Evolutionary conservation across 352 stramenopile genomes (phyloP).

Genomic region (Thalassiosira exigua): DNA sequence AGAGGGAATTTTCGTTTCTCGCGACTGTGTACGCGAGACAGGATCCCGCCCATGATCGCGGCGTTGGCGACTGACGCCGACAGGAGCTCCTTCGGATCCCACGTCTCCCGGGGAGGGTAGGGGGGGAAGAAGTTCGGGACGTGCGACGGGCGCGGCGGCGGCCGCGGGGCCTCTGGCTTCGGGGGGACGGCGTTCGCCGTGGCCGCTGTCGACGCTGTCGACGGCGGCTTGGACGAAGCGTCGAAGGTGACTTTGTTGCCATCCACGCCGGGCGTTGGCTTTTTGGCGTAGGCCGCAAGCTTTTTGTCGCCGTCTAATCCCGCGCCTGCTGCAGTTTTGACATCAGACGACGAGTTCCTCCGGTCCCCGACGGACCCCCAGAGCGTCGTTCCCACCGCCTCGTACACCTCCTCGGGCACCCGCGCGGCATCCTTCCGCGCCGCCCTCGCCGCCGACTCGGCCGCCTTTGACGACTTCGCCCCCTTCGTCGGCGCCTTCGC

Average conservation of each 20-base stretch:
- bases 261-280: constrained; percentile 2
- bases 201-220: neutral
- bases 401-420: constrained; percentile 46
- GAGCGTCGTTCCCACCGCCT: constrained; percentile 21
- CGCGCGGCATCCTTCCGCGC: constrained; percentile 25
- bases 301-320: constrained; percentile 23
- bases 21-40: constrained; percentile 36
- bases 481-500: neutral
- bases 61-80: constrained; percentile 12
- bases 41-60: constrained; percentile 40
- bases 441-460: constrained; percentile 25
- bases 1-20: constrained; percentile 30
- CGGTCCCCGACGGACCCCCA: constrained; percentile 54
- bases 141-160: constrained; percentile 30
- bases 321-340: constrained; percentile 9
- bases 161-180: too few relatives aligned
- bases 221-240: constrained; percentile 1
- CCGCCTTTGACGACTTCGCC: constrained; percentile 10
- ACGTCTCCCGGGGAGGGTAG: constrained; percentile 34
- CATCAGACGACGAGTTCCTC: constrained; percentile 20
- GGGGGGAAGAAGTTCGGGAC: constrained; percentile 63
- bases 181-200: constrained; percentile 1
- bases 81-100: constrained; percentile 10
- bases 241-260: constrained; percentile 33
- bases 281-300: constrained; percentile 7